A percentile compares a stretch with the other conserved stretches of the same genome.
Evolutionary conservation across 768 basidiomycete species (phyloP).

Genomic region (Kwoniella mangroviensis): DNA sequence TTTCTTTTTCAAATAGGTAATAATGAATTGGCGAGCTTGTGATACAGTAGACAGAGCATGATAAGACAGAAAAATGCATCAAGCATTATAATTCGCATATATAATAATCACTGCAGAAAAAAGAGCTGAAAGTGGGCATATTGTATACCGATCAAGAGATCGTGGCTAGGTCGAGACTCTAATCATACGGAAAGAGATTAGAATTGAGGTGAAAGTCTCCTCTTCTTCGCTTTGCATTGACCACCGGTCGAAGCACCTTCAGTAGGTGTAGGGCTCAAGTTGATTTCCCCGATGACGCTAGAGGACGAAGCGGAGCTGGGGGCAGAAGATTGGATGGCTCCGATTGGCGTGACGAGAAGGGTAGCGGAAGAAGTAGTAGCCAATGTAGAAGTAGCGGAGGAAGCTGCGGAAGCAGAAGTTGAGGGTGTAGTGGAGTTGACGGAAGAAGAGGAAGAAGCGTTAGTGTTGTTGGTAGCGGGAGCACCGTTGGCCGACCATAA

Average conservation of each 20-base stretch:
- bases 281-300: background rate
- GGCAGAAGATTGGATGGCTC: background rate
- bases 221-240: constrained; percentile 14
- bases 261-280: background rate
- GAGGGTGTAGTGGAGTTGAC: background rate
- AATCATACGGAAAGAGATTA: background rate
- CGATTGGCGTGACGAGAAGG: background rate
- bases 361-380: background rate
- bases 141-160: too few species aligned
- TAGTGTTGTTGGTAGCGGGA: constrained; percentile 6
- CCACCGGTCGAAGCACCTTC: background rate
- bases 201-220: constrained; percentile 11
- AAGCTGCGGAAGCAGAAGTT: constrained; percentile 1
- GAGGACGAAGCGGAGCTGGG: background rate
- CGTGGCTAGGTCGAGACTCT: background rate
- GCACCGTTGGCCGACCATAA: constrained; percentile 19
- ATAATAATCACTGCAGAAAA: too few species aligned
- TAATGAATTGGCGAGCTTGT: too few species aligned
- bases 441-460: constrained; percentile 4
- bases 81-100: background rate
- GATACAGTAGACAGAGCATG: background rate
- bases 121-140: too few species aligned
- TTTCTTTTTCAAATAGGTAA: too few species aligned
- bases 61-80: background rate
- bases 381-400: background rate